Evolutionary conservation across 2,329 filamentous ascomycete genomes (phyloP).

Genomic region (Fusarium coffeatum): DNA sequence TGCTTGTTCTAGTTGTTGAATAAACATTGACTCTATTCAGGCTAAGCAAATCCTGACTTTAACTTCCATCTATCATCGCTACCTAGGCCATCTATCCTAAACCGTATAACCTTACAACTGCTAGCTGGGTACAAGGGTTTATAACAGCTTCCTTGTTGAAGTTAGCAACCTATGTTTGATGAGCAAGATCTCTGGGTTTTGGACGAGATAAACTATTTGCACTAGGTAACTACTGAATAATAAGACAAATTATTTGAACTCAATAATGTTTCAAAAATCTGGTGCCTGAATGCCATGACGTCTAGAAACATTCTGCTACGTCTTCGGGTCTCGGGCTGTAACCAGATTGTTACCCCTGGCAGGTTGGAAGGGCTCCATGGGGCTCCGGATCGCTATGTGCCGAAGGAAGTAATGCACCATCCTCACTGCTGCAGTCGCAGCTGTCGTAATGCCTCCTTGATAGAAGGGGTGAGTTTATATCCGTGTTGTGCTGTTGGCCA

Average conservation of each 20-base stretch:
- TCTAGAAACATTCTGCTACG: conserved; percentile 36
- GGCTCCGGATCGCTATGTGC: conserved; percentile 40
- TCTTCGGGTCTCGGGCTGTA: conserved; percentile 26
- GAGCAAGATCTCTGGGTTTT: not conserved
- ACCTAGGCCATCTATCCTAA: not conserved
- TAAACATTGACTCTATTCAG: not conserved
- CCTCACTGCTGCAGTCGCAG: conserved; percentile 18
- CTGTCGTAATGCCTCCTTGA: conserved; percentile 15
- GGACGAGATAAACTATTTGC: conserved; percentile 1
- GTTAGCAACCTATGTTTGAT: not conserved
- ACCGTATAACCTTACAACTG: not conserved
- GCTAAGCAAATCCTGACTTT: not conserved
- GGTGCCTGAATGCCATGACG: conserved; percentile 33
- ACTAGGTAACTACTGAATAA: not conserved
- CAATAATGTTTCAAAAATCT: conserved; percentile 25
- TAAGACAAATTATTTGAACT: not conserved
- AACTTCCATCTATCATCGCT: not conserved
- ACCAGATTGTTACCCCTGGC: conserved; percentile 35
- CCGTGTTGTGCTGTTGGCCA: not conserved
- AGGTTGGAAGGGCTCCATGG: conserved; percentile 25
- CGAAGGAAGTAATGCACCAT: conserved; percentile 36
- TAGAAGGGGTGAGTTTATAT: conserved; percentile 24
- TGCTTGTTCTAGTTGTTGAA: not conserved
- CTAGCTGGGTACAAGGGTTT: not conserved
- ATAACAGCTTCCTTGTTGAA: not conserved